A percentile compares a stretch with the other conserved stretches of the same genome.
Conservation (phyloP, 495 filamentous ascomycete genomes). For the Podospora didyma region DNA sequence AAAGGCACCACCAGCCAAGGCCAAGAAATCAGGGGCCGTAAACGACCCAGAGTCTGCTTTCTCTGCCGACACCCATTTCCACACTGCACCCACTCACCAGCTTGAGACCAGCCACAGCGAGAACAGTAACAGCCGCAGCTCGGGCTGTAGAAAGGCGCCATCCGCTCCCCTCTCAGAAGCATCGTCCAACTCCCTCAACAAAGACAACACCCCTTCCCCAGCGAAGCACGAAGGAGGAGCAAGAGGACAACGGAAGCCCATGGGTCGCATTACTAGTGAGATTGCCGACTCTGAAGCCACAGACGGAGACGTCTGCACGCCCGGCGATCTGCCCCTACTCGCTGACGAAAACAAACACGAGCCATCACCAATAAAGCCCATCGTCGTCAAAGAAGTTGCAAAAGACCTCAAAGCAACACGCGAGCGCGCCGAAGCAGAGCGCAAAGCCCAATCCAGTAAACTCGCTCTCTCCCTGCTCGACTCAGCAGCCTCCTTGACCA, state of each 20-base stretch:
- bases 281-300: conserved; percentile 41
- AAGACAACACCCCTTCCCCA: conserved; percentile 16
- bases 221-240: too few relatives aligned
- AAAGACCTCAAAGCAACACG: not conserved
- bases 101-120: conserved; percentile 9
- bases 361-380: not conserved
- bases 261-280: conserved; percentile 30
- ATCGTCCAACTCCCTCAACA: conserved; percentile 36
- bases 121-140: conserved; percentile 5
- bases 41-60: conserved; percentile 8
- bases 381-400: not conserved
- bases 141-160: conserved; percentile 4
- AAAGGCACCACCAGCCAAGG: not conserved
- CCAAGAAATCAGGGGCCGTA: not conserved
- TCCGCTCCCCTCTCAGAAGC: conserved; percentile 36
- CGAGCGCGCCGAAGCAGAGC: not conserved
- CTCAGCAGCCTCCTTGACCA: not conserved
- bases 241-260: conserved; percentile 7
- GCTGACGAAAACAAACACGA: conserved; percentile 1
- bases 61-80: conserved; percentile 21
- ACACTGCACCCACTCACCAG: conserved; percentile 37
- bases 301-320: conserved; percentile 15
- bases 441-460: conserved; percentile 3
- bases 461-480: conserved; percentile 19
- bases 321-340: conserved; percentile 1